phyloP scores from a whole-genome alignment of 768 basidiomycete genomes.

The Collybiopsis luxurians region DNA sequence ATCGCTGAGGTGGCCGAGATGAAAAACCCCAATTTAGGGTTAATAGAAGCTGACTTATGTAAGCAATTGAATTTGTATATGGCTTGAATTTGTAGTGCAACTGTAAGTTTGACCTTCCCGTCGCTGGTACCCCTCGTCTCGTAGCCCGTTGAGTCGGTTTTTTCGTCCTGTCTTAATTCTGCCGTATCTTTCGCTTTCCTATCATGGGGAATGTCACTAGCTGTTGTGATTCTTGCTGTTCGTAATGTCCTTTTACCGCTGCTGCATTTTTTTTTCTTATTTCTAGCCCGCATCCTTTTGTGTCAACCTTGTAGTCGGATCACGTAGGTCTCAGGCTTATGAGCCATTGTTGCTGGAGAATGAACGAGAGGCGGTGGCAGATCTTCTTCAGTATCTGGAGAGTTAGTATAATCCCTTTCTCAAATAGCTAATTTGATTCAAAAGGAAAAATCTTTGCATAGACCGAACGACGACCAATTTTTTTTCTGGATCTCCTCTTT shows the following conservation, averaged over 20 bases:
- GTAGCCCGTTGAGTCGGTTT: background rate
- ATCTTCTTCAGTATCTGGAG: slow-evolving; percentile 95
- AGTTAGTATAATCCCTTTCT: slow-evolving; percentile 52
- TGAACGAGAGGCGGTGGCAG: slow-evolving; percentile 97
- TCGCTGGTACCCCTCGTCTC: slow-evolving; percentile 6
- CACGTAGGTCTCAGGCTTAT: slow-evolving; percentile 82
- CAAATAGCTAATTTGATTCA: slow-evolving; percentile 2
- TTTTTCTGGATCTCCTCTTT: slow-evolving; percentile 90
- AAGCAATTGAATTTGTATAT: background rate
- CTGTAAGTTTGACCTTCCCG: background rate
- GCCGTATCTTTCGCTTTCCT: background rate
- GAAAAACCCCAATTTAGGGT: too few species aligned
- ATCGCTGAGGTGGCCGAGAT: too few species aligned
- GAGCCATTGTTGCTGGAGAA: slow-evolving; percentile 87
- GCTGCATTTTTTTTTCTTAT: slow-evolving; percentile 10
- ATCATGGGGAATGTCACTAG: slow-evolving; percentile 74
- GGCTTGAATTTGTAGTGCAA: background rate
- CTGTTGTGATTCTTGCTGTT: slow-evolving; percentile 85
- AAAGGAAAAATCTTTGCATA: slow-evolving; percentile 27
- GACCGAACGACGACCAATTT: slow-evolving; percentile 99
- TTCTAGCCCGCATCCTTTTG: slow-evolving; percentile 18
- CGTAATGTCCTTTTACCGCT: slow-evolving; percentile 26
- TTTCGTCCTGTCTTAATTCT: background rate
- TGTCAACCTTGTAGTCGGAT: slow-evolving; percentile 64
- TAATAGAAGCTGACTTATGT: too few species aligned